Conservation (phyloP, 2,329 filamentous ascomycete genomes). For the Chaetothyriales sp. region DNA sequence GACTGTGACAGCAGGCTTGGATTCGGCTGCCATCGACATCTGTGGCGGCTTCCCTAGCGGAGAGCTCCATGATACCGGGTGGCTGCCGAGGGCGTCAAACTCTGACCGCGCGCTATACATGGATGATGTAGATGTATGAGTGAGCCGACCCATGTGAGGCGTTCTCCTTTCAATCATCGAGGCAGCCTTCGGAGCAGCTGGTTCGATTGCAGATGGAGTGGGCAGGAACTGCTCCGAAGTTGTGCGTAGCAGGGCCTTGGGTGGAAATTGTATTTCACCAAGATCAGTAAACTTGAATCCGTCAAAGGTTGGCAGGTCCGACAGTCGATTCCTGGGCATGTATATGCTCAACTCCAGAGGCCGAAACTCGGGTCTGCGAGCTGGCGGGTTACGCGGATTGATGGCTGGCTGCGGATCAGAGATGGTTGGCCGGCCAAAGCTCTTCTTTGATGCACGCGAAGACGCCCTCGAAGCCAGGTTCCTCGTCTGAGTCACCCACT, state of each 20-base stretch:
- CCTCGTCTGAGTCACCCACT: slow-evolving; percentile 26
- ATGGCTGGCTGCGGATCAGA: slow-evolving; percentile 22
- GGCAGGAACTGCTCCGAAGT: slow-evolving; percentile 14
- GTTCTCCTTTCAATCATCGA: slow-evolving; percentile 15
- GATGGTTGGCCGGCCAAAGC: slow-evolving; percentile 23
- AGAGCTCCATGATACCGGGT: slow-evolving; percentile 17
- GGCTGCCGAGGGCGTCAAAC: slow-evolving; percentile 16
- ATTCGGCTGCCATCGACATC: slow-evolving; percentile 20
- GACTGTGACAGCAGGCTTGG: slow-evolving; percentile 10
- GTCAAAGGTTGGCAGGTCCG: slow-evolving; percentile 31
- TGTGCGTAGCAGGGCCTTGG: slow-evolving; percentile 20
- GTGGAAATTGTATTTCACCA: slow-evolving; percentile 20
- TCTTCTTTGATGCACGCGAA: slow-evolving; percentile 24
- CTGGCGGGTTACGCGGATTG: slow-evolving; percentile 4
- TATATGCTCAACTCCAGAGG: slow-evolving; percentile 35
- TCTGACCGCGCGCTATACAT: slow-evolving; percentile 13
- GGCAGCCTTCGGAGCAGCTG: slow-evolving; percentile 9
- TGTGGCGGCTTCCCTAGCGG: slow-evolving; percentile 13
- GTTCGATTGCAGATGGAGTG: slow-evolving; percentile 6
- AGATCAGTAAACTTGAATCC: slow-evolving; percentile 22
- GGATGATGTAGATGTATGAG: slow-evolving; percentile 10
- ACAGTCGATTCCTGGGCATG: slow-evolving; percentile 28
- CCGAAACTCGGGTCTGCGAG: slow-evolving; percentile 19
- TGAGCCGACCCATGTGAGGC: slow-evolving; percentile 6
- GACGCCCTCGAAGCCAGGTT: slow-evolving; percentile 26